Evolutionary conservation across 192 early-diverging fungal species (phyloP).

Genomic region (Rhizophagus clarus): DNA sequence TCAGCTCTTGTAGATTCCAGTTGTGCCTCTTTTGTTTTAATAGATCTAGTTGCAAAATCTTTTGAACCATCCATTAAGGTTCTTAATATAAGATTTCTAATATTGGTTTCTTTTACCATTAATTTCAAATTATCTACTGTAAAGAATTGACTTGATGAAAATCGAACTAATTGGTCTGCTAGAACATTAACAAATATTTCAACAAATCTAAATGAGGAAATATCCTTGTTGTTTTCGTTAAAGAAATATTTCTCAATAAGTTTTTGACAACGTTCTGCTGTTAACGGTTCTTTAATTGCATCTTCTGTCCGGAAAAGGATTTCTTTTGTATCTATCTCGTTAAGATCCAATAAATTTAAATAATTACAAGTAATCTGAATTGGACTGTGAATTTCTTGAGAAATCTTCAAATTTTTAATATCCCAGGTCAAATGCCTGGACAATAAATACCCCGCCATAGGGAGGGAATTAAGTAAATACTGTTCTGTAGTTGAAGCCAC

Average conservation of each 20-base stretch:
- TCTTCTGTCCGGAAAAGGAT: background rate
- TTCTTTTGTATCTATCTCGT: slow-evolving; percentile 11
- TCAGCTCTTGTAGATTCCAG: background rate
- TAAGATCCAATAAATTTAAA: background rate
- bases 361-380: slow-evolving; percentile 28
- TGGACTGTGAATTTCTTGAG: slow-evolving; percentile 23
- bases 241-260: slow-evolving; percentile 33
- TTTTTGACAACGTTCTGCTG: background rate
- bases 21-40: background rate
- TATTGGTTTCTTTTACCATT: slow-evolving; percentile 22
- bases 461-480: slow-evolving; percentile 21
- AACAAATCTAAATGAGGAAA: slow-evolving; percentile 29
- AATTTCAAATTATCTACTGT: slow-evolving; percentile 26
- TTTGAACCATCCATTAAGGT: slow-evolving; percentile 11
- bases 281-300: background rate
- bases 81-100: slow-evolving; percentile 14
- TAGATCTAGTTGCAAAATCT: slow-evolving; percentile 17
- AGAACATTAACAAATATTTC: slow-evolving; percentile 35
- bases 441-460: background rate
- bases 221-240: background rate
- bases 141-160: slow-evolving; percentile 33
- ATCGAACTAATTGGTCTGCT: slow-evolving; percentile 35
- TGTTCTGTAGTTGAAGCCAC: slow-evolving; percentile 28
- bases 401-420: slow-evolving; percentile 18
- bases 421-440: slow-evolving; percentile 19